phyloP scores from a whole-genome alignment of 257 asterid species.

The Linaria vulgaris region DNA sequence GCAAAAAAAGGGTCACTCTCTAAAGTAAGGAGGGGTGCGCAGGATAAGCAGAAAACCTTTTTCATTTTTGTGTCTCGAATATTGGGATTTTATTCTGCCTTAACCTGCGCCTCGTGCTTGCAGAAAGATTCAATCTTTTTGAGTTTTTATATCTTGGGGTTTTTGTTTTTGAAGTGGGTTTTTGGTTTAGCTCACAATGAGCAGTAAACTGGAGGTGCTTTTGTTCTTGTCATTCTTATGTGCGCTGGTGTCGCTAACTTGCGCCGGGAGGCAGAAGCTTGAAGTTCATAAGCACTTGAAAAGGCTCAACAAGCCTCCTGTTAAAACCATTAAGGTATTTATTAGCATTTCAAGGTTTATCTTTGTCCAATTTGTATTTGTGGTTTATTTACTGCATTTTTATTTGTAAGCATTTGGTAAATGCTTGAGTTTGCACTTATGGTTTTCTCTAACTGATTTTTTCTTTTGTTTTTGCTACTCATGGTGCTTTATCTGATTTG shows the following conservation, averaged over 20 bases:
- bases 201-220: constrained; percentile 3
- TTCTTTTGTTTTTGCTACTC: too few relatives aligned
- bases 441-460: too few relatives aligned
- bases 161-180: constrained; percentile 16
- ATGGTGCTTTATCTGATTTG: too few relatives aligned
- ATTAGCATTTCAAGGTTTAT: neutral
- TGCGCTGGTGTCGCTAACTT: constrained; percentile 41
- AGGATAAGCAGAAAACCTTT: constrained; percentile 35
- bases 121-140: constrained; percentile 26
- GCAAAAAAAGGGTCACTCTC: constrained; percentile 30
- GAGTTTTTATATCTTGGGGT: constrained; percentile 23
- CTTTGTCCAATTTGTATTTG: neutral
- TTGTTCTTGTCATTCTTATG: constrained; percentile 36
- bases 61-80: constrained; percentile 1
- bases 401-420: too few relatives aligned
- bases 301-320: constrained; percentile 66
- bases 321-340: constrained; percentile 74
- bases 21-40: constrained; percentile 25
- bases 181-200: constrained; percentile 25
- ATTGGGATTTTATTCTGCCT: neutral
- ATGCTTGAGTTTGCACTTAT: too few relatives aligned
- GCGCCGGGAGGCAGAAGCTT: constrained; percentile 63
- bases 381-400: too few relatives aligned
- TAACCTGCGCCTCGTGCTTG: constrained; percentile 1
- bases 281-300: constrained; percentile 69